Evolutionary conservation across 768 basidiomycete genomes (phyloP).

Genomic region (Galerina marginata): DNA sequence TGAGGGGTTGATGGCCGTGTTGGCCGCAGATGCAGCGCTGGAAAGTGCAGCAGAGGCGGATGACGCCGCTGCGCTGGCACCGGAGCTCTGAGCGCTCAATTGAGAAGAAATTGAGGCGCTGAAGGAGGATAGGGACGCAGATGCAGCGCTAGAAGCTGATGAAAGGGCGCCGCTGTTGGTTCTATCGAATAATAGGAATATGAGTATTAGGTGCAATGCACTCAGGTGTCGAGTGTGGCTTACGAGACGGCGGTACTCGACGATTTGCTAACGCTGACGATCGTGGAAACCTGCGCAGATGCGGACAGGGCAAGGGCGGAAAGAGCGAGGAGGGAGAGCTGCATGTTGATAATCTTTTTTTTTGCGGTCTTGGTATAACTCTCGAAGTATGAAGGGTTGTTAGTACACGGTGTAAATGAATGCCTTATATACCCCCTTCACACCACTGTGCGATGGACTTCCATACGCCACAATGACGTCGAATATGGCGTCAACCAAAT

Average conservation of each 20-base stretch:
- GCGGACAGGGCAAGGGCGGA: constrained; percentile 1
- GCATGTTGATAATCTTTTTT: background rate
- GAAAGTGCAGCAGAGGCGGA: background rate
- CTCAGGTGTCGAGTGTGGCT: background rate
- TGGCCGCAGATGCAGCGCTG: constrained; percentile 4
- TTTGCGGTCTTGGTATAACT: background rate
- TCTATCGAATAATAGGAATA: background rate
- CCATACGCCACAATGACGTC: background rate
- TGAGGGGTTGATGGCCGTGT: background rate
- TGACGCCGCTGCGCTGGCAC: background rate
- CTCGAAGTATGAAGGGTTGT: too few relatives aligned
- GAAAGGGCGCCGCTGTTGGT: constrained; percentile 1
- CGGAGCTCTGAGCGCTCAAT: constrained; percentile 5
- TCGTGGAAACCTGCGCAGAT: constrained; percentile 5
- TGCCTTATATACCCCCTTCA: too few relatives aligned
- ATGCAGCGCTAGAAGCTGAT: background rate
- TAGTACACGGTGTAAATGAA: too few relatives aligned
- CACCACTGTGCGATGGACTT: too few relatives aligned
- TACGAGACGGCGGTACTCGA: background rate
- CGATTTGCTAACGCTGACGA: background rate
- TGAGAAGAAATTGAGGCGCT: background rate
- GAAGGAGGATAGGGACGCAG: background rate
- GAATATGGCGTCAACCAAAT: background rate
- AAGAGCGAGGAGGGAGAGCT: background rate
- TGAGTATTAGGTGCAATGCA: background rate